Evolutionary conservation across 768 basidiomycete genomes (phyloP).

Genomic region (Kwoniella dejecticola): DNA sequence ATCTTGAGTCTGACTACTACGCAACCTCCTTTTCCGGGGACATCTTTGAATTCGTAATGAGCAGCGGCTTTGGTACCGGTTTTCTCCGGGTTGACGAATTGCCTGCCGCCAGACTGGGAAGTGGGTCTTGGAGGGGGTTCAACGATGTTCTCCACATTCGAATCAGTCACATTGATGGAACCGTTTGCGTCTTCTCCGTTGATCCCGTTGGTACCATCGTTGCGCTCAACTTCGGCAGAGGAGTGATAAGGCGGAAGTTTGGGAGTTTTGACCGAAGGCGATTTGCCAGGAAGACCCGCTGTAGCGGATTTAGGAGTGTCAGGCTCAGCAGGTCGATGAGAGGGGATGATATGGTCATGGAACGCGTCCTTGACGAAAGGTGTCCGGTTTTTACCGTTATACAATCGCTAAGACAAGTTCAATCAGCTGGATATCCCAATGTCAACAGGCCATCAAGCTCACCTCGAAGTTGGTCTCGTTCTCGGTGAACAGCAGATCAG

Average conservation of each 20-base stretch:
- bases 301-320: slow-evolving; percentile 25
- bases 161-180: slow-evolving; percentile 55
- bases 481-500: slow-evolving; percentile 89
- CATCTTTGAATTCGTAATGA: slow-evolving; percentile 82
- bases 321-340: slow-evolving; percentile 66
- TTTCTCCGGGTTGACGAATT: slow-evolving; percentile 81
- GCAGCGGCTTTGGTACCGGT: slow-evolving; percentile 90
- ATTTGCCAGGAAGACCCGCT: slow-evolving; percentile 28
- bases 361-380: slow-evolving; percentile 94
- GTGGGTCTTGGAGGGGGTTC: slow-evolving; percentile 46
- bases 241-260: slow-evolving; percentile 35
- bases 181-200: slow-evolving; percentile 20
- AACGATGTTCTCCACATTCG: slow-evolving; percentile 54
- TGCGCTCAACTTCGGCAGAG: slow-evolving; percentile 17
- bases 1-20: slow-evolving; percentile 92
- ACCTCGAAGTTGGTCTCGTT: slow-evolving; percentile 91
- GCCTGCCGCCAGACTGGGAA: slow-evolving; percentile 37
- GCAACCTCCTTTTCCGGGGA: slow-evolving; percentile 89
- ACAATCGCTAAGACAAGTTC: slow-evolving; percentile 63
- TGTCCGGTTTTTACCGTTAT: slow-evolving; percentile 79
- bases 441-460: background rate
- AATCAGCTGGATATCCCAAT: slow-evolving; percentile 11
- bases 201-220: slow-evolving; percentile 23
- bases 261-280: slow-evolving; percentile 38
- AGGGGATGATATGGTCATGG: slow-evolving; percentile 92